phyloP scores from a whole-genome alignment of 345 rosid genomes.

The Camelina sativa region DNA sequence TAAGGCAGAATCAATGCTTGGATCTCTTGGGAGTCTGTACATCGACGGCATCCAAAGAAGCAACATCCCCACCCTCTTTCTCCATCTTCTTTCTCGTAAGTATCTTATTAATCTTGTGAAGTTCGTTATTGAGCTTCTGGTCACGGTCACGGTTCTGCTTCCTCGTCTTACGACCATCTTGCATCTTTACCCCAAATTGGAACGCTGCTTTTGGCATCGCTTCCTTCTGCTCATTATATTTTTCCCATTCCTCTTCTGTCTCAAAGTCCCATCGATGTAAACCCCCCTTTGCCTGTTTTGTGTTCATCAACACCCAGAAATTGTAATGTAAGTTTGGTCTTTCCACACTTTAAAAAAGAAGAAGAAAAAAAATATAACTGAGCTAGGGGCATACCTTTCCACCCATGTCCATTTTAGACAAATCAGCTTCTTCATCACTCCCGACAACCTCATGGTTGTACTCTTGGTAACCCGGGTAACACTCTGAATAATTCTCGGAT shows the following conservation, averaged over 20 bases:
- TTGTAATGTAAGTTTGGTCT: background rate
- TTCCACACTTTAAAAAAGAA: background rate
- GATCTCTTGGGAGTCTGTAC: slow-evolving; percentile 43
- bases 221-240: slow-evolving; percentile 96
- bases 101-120: slow-evolving; percentile 89
- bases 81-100: slow-evolving; percentile 88
- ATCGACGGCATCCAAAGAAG: slow-evolving; percentile 56
- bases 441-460: slow-evolving; percentile 90
- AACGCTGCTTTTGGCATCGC: slow-evolving; percentile 99
- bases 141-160: slow-evolving; percentile 98
- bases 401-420: slow-evolving; percentile 99
- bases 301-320: slow-evolving; percentile 21
- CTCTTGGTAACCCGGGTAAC: slow-evolving; percentile 99
- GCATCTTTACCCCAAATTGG: slow-evolving; percentile 99
- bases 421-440: slow-evolving; percentile 94
- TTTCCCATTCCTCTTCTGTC: slow-evolving; percentile 98
- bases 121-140: slow-evolving; percentile 89
- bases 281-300: slow-evolving; percentile 88
- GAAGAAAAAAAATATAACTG: background rate
- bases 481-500: slow-evolving; percentile 96
- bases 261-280: slow-evolving; percentile 99
- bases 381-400: slow-evolving; percentile 62
- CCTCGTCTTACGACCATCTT: slow-evolving; percentile 92
- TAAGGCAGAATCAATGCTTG: slow-evolving; percentile 19
- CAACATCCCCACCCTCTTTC: slow-evolving; percentile 64